phyloP scores from a whole-genome alignment of 2,329 filamentous ascomycete species.

The Dactylellina cionopaga region DNA sequence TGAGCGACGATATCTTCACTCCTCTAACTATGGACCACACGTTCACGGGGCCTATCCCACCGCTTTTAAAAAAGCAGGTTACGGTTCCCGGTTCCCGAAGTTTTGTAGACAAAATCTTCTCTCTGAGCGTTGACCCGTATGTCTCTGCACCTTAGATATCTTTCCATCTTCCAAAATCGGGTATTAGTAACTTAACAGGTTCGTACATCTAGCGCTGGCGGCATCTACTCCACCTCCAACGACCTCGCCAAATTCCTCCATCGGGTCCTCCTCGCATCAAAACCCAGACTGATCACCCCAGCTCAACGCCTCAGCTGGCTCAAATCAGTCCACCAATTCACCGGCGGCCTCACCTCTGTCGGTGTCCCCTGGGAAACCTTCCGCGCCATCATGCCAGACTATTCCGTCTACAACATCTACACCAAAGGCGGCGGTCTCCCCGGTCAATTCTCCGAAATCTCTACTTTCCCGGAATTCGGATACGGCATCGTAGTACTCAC shows the following conservation, averaged over 20 bases:
- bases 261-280: conserved; percentile 27
- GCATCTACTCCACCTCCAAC: conserved; percentile 45
- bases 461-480: conserved; percentile 33
- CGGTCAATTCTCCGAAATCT: conserved; percentile 31
- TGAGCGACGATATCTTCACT: conserved; percentile 34
- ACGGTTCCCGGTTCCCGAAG: conserved; percentile 16
- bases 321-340: conserved; percentile 31
- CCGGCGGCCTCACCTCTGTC: conserved; percentile 32
- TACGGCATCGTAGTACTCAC: conserved; percentile 29
- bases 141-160: not conserved
- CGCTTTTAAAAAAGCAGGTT: conserved; percentile 18
- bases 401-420: conserved; percentile 35
- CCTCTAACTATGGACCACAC: conserved; percentile 32
- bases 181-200: not conserved
- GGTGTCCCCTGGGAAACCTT: conserved; percentile 41
- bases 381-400: conserved; percentile 39
- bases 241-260: conserved; percentile 35
- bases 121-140: conserved; percentile 28
- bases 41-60: conserved; percentile 37
- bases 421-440: conserved; percentile 43
- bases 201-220: conserved; percentile 30
- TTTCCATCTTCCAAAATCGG: not conserved
- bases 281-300: conserved; percentile 13
- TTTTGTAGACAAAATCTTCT: conserved; percentile 32
- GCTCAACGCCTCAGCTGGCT: conserved; percentile 41